Base-by-base conservation (phyloP, 257 asterid species). In the Salvia miltiorrhiza region DNA sequence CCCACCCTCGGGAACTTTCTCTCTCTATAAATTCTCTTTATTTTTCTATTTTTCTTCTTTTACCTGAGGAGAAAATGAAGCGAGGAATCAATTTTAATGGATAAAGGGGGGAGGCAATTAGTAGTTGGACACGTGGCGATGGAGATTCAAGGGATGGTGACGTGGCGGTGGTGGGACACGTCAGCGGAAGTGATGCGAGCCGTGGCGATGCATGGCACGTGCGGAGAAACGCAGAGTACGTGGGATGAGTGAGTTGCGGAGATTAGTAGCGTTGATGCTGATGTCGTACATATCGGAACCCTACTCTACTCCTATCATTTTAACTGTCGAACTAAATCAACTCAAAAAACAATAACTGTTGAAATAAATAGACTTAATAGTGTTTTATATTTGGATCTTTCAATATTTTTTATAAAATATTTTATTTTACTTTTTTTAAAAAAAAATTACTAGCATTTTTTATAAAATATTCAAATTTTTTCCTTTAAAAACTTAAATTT, bases 121-220 rank as follows among this genome's bases (percentile, higher is more conserved):
- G 75, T 85, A 81, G 85, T 71, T 57, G 81, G 79, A 65, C 90
- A 88, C 95, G 94, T 90, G 89, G 90, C 64, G 21, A 5, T 9
- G 30, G 65, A 21, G 65, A 21, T 76, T 75, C 76, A 63, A 61
- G 40, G 66, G 63, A 3, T 50, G 79, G 21, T 81, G 84, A 80
- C 72, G 74, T 84, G 90, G 86, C 71, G 32, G 17, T 68, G 72
- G 53, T 80, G 88, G 93, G 13, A 71, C 95, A 83, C 91, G 90
- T 86, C 82, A 74, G 80, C 79, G 3, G 19, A 8, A 5, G 60
- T 57, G 78, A 70, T 75, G 67, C 35, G 53, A 40, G 85, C 66
- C 63, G 75, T 74, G 70, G 68, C 63, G 80, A 74, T 61, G 87
- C 71, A 67, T 66, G 83, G 82, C 95, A 80, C 90, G 90, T 79